phyloP scores from a whole-genome alignment of 176 grass and related monocot species.

The Bromus sterilis region DNA sequence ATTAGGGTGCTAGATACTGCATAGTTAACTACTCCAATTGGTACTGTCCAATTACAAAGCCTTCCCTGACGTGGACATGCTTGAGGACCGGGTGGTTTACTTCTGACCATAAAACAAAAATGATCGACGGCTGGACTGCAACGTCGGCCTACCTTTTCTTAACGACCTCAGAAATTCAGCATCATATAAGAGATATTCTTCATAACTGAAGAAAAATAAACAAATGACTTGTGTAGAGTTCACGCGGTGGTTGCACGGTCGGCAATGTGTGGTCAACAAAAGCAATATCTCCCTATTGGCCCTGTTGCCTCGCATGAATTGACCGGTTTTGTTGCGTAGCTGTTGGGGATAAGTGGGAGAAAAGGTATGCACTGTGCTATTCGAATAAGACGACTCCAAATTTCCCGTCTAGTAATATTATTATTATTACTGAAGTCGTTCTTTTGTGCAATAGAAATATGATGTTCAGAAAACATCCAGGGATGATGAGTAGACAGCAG shows the following conservation, averaged over 20 bases:
- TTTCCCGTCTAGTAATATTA: no score
- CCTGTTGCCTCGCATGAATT: neutral
- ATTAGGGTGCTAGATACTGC: neutral
- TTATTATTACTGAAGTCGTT: no score
- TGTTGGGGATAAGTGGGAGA: slow-evolving; percentile 6
- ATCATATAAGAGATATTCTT: neutral
- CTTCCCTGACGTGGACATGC: slow-evolving; percentile 3
- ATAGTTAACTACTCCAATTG: neutral
- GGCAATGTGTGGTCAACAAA: neutral
- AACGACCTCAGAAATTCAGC: neutral
- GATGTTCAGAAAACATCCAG: no score
- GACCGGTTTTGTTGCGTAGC: neutral
- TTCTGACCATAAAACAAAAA: neutral
- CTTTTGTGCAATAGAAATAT: neutral
- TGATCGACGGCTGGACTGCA: neutral
- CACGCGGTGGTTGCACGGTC: neutral
- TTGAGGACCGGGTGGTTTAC: no score
- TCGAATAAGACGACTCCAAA: neutral
- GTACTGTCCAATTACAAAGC: neutral
- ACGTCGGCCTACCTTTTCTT: neutral
- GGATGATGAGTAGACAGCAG: neutral
- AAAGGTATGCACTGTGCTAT: neutral
- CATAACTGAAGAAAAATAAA: neutral
- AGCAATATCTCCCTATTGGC: neutral
- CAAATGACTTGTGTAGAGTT: neutral